Conservation (phyloP, 2,329 filamentous ascomycete species). For the Periconia sp. region DNA sequence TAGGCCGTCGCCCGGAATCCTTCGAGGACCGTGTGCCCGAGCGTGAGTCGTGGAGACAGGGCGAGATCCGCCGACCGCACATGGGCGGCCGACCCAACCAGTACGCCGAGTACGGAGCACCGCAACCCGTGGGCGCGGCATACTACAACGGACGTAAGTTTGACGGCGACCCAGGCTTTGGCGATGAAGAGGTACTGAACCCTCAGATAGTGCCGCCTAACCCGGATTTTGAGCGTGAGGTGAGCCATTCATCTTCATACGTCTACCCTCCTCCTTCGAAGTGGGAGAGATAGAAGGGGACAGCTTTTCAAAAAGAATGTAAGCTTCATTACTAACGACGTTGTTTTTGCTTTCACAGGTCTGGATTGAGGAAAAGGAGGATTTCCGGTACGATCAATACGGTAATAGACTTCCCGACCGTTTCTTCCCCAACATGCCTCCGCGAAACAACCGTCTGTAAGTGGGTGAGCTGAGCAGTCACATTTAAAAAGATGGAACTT, state of each 20-base stretch:
- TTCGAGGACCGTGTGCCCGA: conserved; percentile 41
- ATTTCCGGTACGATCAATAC: conserved; percentile 39
- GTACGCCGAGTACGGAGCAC: conserved; percentile 35
- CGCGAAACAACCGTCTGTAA: conserved; percentile 33
- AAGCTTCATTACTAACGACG: not conserved
- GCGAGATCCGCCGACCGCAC: conserved; percentile 15
- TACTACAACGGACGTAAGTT: conserved; percentile 35
- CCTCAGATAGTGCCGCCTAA: conserved; percentile 40
- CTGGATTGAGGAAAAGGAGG: conserved; percentile 41
- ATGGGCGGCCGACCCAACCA: conserved; percentile 15
- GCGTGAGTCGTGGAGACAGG: conserved; percentile 38
- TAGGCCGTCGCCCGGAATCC: conserved; percentile 35
- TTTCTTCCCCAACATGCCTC: conserved; percentile 27
- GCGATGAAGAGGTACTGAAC: conserved; percentile 40
- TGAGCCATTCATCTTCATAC: conserved; percentile 7
- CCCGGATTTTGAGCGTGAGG: conserved; percentile 35
- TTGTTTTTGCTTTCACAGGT: conserved; percentile 22
- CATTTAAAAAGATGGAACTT: too few species aligned
- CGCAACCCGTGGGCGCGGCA: conserved; percentile 30
- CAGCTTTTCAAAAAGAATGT: not conserved
- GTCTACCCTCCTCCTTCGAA: not conserved
- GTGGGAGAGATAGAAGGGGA: not conserved
- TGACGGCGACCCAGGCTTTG: conserved; percentile 39
- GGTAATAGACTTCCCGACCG: conserved; percentile 37
- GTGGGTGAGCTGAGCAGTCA: too few species aligned